A percentile compares a stretch with the other conserved stretches of the same genome.
Conservation (phyloP, 2,329 filamentous ascomycete genomes). For the Exophiala spinifera region DNA sequence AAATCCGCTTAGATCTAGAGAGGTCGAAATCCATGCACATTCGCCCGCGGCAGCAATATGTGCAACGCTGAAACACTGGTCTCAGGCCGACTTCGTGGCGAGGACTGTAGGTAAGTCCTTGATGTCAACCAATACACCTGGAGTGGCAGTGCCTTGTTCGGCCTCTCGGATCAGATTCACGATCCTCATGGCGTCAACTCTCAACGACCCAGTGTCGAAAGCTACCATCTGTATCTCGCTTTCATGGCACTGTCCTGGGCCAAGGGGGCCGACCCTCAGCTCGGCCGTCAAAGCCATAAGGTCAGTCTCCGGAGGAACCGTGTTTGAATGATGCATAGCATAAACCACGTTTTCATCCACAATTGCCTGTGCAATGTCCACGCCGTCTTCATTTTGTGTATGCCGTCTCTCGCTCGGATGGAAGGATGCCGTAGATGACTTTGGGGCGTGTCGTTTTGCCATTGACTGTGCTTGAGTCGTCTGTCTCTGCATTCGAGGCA, state of each 20-base stretch:
- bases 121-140: slow-evolving; percentile 24
- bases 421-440: slow-evolving; percentile 46
- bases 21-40: no score
- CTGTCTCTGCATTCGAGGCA: slow-evolving; percentile 41
- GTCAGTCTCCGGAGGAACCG: slow-evolving; percentile 49
- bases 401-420: slow-evolving; percentile 26
- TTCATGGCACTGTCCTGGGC: slow-evolving; percentile 46
- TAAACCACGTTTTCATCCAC: slow-evolving; percentile 57
- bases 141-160: slow-evolving; percentile 21
- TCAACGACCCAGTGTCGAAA: slow-evolving; percentile 31
- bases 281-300: slow-evolving; percentile 58
- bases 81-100: slow-evolving; percentile 9
- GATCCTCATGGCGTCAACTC: slow-evolving; percentile 31
- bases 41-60: not conserved
- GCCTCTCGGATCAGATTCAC: slow-evolving; percentile 27
- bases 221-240: slow-evolving; percentile 50
- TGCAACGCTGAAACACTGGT: not conserved
- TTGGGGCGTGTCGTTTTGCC: slow-evolving; percentile 41
- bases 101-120: slow-evolving; percentile 26
- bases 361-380: slow-evolving; percentile 50
- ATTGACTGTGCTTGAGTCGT: slow-evolving; percentile 21
- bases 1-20: no score
- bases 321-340: slow-evolving; percentile 47
- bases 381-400: slow-evolving; percentile 17
- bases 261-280: slow-evolving; percentile 46